Evolutionary conservation across 306 rosid species (phyloP).

Genomic region (Sesbania bispinosa): DNA sequence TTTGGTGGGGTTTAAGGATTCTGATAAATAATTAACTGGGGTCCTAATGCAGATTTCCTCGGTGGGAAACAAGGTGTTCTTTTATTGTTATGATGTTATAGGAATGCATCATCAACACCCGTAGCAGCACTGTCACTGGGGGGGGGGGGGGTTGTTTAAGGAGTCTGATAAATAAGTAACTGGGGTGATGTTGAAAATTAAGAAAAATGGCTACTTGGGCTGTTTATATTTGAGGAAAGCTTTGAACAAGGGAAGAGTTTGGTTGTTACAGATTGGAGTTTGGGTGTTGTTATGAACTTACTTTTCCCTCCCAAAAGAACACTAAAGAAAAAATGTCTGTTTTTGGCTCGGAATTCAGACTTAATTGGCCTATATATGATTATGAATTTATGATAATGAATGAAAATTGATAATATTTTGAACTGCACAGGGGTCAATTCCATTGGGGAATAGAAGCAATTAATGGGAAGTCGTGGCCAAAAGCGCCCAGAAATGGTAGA

Average conservation of each 20-base stretch:
- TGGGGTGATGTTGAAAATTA: slow-evolving; percentile 18
- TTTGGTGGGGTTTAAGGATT: slow-evolving; percentile 10
- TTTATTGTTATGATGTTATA: slow-evolving; percentile 1
- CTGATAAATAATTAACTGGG: slow-evolving; percentile 1
- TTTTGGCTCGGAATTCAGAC: background rate
- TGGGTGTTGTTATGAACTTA: slow-evolving; percentile 14
- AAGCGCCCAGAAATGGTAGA: slow-evolving; percentile 81
- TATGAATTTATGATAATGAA: slow-evolving; percentile 22
- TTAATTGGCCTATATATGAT: background rate
- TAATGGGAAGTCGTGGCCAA: slow-evolving; percentile 89
- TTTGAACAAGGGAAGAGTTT: background rate
- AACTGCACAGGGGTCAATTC: slow-evolving; percentile 35
- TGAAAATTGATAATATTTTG: slow-evolving; percentile 23
- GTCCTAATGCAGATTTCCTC: slow-evolving; percentile 4
- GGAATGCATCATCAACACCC: slow-evolving; percentile 15
- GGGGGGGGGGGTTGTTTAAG: too few relatives aligned
- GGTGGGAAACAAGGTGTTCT: background rate
- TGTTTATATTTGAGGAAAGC: background rate
- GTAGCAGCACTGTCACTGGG: background rate
- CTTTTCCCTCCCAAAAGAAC: background rate
- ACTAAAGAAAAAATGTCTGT: background rate
- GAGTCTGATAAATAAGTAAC: slow-evolving; percentile 12
- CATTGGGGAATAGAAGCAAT: slow-evolving; percentile 30
- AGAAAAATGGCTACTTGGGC: background rate
- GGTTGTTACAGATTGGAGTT: slow-evolving; percentile 28